phyloP scores from a whole-genome alignment of 345 rosid species.

The Populus tremula region DNA sequence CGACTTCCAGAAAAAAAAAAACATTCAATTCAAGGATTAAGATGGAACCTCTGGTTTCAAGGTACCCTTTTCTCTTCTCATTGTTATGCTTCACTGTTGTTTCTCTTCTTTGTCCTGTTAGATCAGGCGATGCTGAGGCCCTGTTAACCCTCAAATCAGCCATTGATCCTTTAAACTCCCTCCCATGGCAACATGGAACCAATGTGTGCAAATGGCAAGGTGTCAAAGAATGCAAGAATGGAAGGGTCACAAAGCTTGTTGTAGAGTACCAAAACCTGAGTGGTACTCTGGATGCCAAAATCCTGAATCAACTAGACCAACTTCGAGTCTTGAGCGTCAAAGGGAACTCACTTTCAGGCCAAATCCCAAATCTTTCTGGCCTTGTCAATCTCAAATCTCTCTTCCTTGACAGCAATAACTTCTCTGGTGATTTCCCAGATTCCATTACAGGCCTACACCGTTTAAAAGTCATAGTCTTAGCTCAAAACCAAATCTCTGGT shows the following conservation, averaged over 20 bases:
- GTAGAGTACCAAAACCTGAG: constrained; percentile 64
- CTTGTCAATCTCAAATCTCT: constrained; percentile 77
- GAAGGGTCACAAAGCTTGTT: constrained; percentile 81
- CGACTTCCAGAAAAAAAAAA: neutral
- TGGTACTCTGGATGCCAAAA: constrained; percentile 50
- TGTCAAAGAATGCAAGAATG: constrained; percentile 62
- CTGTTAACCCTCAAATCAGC: constrained; percentile 65
- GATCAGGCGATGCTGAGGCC: constrained; percentile 63
- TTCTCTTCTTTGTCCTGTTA: constrained; percentile 41
- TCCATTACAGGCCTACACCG: constrained; percentile 68
- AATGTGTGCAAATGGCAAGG: constrained; percentile 77
- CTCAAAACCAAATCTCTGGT: constrained; percentile 64
- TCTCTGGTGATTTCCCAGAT: constrained; percentile 71
- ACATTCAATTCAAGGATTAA: constrained; percentile 7
- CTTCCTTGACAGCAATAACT: constrained; percentile 61
- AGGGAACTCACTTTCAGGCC: constrained; percentile 73
- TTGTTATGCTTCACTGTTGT: constrained; percentile 20
- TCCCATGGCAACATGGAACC: constrained; percentile 52
- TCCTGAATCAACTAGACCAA: constrained; percentile 65
- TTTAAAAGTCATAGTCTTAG: constrained; percentile 56
- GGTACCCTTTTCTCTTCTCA: constrained; percentile 28
- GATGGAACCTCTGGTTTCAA: constrained; percentile 29
- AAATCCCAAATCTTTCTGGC: constrained; percentile 60
- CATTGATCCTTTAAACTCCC: constrained; percentile 54
- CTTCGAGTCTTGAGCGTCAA: constrained; percentile 89